These are phyloP conservation scores for Xylaria sp. DNA, from an alignment of 2,329 filamentous ascomycete genomes.

Conservation along the genomic window DNA sequence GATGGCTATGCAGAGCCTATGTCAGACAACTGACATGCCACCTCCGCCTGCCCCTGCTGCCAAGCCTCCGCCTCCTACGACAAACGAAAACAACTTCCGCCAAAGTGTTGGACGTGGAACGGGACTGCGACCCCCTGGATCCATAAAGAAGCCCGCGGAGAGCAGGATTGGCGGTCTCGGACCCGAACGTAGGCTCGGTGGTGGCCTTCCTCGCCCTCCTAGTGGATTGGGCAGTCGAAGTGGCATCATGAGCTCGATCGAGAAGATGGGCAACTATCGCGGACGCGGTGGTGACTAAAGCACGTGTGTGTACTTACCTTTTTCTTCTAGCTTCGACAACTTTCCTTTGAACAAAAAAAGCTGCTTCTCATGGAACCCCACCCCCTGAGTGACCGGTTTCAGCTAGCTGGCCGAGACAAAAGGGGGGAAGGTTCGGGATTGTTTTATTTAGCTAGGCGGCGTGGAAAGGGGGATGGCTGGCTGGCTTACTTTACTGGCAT, in stretches of 20 bases:
- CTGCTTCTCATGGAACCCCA: background rate
- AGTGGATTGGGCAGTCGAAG: conserved; percentile 50
- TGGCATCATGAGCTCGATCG: conserved; percentile 78
- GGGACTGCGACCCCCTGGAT: conserved; percentile 57
- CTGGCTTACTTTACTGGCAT: background rate
- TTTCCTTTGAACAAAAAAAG: conserved; percentile 1
- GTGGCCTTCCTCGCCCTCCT: conserved; percentile 46
- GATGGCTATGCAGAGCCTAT: conserved; percentile 60
- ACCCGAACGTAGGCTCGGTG: conserved; percentile 42
- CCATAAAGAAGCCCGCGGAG: conserved; percentile 38
- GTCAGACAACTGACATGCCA: conserved; percentile 26
- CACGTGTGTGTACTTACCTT: background rate
- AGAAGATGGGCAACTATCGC: conserved; percentile 71
- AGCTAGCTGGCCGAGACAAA: background rate
- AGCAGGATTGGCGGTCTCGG: conserved; percentile 44
- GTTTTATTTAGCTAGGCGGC: background rate
- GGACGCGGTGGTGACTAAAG: conserved; percentile 33
- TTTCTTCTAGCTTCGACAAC: background rate
- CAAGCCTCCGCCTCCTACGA: conserved; percentile 8
- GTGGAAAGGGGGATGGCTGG: background rate
- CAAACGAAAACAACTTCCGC: conserved; percentile 39
- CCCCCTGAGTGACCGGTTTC: background rate
- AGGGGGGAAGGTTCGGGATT: background rate
- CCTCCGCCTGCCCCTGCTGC: conserved; percentile 14
- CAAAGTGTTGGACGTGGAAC: conserved; percentile 52